These are phyloP conservation scores for Diaporthe caulivora DNA, from an alignment of 2,329 filamentous ascomycete species.

Conservation along the genomic window DNA sequence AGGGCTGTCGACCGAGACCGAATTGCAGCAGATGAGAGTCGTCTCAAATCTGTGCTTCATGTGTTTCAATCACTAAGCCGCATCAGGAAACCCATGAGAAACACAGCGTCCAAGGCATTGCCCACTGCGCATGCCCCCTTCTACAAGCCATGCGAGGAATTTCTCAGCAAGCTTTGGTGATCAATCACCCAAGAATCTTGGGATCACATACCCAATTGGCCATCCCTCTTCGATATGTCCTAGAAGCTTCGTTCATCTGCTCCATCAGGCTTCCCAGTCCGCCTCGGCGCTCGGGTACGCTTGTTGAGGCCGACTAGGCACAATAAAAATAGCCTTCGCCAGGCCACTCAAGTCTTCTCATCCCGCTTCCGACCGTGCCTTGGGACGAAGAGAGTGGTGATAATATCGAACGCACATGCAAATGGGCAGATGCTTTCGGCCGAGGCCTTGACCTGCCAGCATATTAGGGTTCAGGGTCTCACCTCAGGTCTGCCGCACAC, in stretches of 20 bases:
- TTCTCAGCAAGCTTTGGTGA: not conserved
- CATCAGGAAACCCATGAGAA: conserved; percentile 23
- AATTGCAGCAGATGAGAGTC: conserved; percentile 4
- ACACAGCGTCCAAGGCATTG: conserved; percentile 17
- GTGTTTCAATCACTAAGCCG: conserved; percentile 19
- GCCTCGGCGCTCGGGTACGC: conserved; percentile 3
- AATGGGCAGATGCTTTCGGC: not conserved
- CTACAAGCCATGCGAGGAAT: conserved; percentile 10
- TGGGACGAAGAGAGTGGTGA: conserved; percentile 17
- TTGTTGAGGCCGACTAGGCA: conserved; percentile 8
- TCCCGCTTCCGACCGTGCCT: not conserved
- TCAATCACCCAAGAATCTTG: not conserved
- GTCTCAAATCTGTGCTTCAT: conserved; percentile 31
- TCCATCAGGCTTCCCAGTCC: conserved; percentile 6
- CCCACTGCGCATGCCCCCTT: not conserved
- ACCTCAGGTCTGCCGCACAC: conserved; percentile 5
- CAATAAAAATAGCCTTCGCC: not conserved
- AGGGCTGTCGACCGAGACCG: conserved; percentile 23
- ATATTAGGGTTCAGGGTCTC: conserved; percentile 1
- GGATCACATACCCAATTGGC: not conserved
- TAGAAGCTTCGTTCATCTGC: conserved; percentile 5
- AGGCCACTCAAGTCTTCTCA: not conserved
- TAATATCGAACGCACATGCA: not conserved
- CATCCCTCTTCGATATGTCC: not conserved
- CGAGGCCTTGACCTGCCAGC: not conserved